These are phyloP conservation scores for Camelina neglecta DNA, from an alignment of 345 rosid genomes.

Conservation along the genomic window DNA sequence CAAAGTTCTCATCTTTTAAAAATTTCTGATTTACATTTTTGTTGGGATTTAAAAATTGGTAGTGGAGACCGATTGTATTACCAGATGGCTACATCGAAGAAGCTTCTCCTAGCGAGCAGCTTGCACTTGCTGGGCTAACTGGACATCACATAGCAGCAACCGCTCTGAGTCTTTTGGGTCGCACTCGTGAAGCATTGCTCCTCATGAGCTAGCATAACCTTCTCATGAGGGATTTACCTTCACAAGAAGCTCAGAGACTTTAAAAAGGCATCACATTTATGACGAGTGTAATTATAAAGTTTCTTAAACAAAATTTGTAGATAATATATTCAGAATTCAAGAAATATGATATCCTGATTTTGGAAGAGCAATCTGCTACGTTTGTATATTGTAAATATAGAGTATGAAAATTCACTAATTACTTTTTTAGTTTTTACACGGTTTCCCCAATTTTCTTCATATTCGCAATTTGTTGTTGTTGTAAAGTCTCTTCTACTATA, in stretches of 20 bases:
- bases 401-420: not conserved
- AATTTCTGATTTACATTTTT: not conserved
- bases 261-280: slow-evolving; percentile 20
- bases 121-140: slow-evolving; percentile 72
- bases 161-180: slow-evolving; percentile 75
- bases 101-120: slow-evolving; percentile 76
- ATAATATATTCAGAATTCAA: not conserved
- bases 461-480: not conserved
- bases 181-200: slow-evolving; percentile 86
- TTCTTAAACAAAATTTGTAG: slow-evolving; percentile 19
- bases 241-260: slow-evolving; percentile 23
- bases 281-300: slow-evolving; percentile 1
- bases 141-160: slow-evolving; percentile 97
- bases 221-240: slow-evolving; percentile 5
- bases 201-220: slow-evolving; percentile 62
- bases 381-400: not conserved
- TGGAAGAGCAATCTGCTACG: not conserved
- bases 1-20: not conserved
- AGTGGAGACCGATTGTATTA: slow-evolving; percentile 95
- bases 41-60: slow-evolving; percentile 29
- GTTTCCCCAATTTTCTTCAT: not conserved
- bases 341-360: not conserved
- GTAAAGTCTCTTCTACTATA: not conserved
- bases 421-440: not conserved
- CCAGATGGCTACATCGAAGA: slow-evolving; percentile 85